Base-by-base conservation (phyloP, 441 rosid genomes). In the Syzygium syzygioides region DNA sequence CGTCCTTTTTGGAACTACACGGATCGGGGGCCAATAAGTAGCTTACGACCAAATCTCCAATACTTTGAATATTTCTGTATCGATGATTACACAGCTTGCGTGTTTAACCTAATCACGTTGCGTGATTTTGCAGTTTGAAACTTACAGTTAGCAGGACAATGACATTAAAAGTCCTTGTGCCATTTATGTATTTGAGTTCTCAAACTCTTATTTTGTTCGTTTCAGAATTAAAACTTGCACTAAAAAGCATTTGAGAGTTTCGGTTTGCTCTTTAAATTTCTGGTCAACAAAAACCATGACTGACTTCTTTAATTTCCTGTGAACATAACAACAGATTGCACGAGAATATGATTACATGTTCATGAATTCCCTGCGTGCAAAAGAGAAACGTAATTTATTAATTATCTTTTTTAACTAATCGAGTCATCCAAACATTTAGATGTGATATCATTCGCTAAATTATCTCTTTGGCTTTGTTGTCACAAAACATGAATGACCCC, bases 301-400 rank as follows among this genome's bases (percentile, higher is more conserved):
- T 57, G 2, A 5, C 62, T 57, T 25, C n/a, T 57, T 25, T 57
- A 57, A 1, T 57, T 57, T 6, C 62, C 62, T 4, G 10, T 25
- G 25, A 6, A 57, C 14, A 0, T 0, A 25, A 57, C 0, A 10
- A 57, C 3, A 10, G 0, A 57, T 57, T 57, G 62, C 0, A 3
- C 25, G 62, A 57, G 2, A 55, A 20, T 20, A 55, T 55, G 59
- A 19, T 11, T 55, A 20, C 1, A 8, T 55, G 11, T 3, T 55
- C 26, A 20, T 55, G 26, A 20, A 20, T 55, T 55, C 6, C 13
- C 62, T 37, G 2, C 10, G 14, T 10, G 62, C 2, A 57, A 57
- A 4, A 37, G 62, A 25, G 1, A 57, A 57, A 57, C 2, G 0
- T 57, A 25, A 57, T 25, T 57, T 57, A 10, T 1, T 57, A 25